A percentile compares a stretch with the other conserved stretches of the same genome.
Evolutionary conservation across 495 filamentous ascomycete genomes (phyloP).

Genomic region (Podospora comata): DNA sequence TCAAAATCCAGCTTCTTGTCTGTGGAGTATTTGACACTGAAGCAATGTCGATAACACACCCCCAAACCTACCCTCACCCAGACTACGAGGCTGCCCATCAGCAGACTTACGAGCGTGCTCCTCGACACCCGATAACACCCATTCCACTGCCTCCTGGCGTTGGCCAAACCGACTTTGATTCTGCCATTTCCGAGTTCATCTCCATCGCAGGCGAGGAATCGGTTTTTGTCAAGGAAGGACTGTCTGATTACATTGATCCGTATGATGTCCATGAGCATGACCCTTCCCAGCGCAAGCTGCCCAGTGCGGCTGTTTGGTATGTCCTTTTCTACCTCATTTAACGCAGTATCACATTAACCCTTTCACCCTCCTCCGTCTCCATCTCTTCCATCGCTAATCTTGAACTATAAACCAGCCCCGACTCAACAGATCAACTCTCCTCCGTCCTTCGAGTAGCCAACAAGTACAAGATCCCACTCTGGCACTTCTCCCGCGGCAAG

Average conservation of each 20-base stretch:
- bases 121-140: constrained; percentile 23
- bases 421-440: constrained; percentile 42
- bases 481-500: constrained; percentile 51
- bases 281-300: constrained; percentile 33
- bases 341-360: background rate
- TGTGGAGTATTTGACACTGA: background rate
- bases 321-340: background rate
- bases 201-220: constrained; percentile 31
- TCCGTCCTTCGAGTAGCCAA: constrained; percentile 42
- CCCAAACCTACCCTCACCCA: constrained; percentile 26
- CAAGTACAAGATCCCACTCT: constrained; percentile 48
- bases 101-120: constrained; percentile 25
- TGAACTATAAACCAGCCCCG: constrained; percentile 26
- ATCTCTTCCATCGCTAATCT: background rate
- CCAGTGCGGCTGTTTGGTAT: constrained; percentile 43
- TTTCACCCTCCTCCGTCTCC: background rate
- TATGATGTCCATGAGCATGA: constrained; percentile 40
- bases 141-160: constrained; percentile 43
- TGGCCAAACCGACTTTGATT: constrained; percentile 30
- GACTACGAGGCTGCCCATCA: constrained; percentile 29
- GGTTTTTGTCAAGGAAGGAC: constrained; percentile 35
- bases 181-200: constrained; percentile 31
- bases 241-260: constrained; percentile 46
- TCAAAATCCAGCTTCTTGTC: background rate
- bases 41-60: constrained; percentile 24